These are phyloP conservation scores for Datisca glomerata DNA, from an alignment of 306 rosid species.

Conservation along the genomic window DNA sequence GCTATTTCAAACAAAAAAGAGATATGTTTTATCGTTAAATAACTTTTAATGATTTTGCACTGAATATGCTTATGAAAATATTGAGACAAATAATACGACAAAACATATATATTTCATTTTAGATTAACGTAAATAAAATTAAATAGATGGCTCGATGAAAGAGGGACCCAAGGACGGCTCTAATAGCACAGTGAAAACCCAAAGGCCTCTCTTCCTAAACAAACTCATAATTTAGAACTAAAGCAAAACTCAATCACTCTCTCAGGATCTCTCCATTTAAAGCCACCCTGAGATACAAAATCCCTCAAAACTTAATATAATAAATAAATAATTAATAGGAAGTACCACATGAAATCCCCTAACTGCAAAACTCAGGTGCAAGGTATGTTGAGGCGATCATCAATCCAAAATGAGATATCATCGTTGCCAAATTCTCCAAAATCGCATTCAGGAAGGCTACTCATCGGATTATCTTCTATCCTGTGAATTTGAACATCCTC, in stretches of 20 bases:
- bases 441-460: conserved; percentile 61
- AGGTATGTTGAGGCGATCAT: conserved; percentile 50
- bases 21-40: no score
- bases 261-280: no score
- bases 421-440: conserved; percentile 48
- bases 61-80: no score
- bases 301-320: neutral
- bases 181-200: conserved; percentile 54
- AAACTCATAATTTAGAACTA: no score
- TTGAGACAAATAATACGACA: no score
- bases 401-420: conserved; percentile 62
- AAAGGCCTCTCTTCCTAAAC: conserved; percentile 8
- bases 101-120: no score
- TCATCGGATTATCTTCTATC: conserved; percentile 31
- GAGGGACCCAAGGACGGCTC: conserved; percentile 50
- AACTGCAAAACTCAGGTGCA: conserved; percentile 56
- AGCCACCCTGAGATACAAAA: no score
- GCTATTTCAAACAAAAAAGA: no score
- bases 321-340: neutral
- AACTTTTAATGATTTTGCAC: no score
- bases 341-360: neutral
- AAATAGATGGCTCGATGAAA: no score
- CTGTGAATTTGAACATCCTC: conserved; percentile 36
- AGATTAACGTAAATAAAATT: no score
- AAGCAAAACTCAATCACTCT: no score